A percentile compares a stretch with the other conserved stretches of the same genome.
Evolutionary conservation across 176 grass and related monocot genomes (phyloP).

Genomic region (Cymbopogon citratus): DNA sequence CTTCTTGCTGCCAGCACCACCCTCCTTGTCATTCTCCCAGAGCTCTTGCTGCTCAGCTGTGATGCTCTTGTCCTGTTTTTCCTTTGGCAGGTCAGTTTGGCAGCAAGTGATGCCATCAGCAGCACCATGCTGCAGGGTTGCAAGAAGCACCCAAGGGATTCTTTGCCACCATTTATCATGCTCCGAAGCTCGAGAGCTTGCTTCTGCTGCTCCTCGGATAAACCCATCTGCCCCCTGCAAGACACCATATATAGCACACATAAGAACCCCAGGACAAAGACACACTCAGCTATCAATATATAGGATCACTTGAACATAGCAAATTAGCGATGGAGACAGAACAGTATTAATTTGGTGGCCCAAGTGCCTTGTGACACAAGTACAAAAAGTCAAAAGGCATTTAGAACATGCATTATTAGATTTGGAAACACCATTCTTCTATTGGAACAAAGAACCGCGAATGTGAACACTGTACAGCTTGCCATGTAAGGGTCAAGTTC

Average conservation of each 20-base stretch:
- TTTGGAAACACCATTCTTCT: neutral
- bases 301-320: neutral
- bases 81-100: conserved; percentile 43
- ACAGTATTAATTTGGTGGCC: neutral
- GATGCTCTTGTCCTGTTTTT: conserved; percentile 38
- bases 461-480: neutral
- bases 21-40: conserved; percentile 26
- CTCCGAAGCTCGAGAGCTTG: conserved; percentile 49
- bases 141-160: conserved; percentile 18
- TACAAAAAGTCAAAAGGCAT: neutral
- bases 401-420: neutral
- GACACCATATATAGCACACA: neutral
- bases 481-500: conserved; percentile 9
- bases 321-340: neutral
- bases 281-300: neutral
- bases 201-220: conserved; percentile 88
- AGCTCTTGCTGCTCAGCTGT: conserved; percentile 46
- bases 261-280: conserved; percentile 11
- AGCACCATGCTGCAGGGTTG: conserved; percentile 46
- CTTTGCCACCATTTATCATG: conserved; percentile 39
- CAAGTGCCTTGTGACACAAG: neutral
- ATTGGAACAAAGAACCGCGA: neutral
- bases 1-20: conserved; percentile 24
- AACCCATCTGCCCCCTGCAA: conserved; percentile 82
- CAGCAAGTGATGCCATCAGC: conserved; percentile 60